A percentile compares a stretch with the other conserved stretches of the same genome.
These are phyloP conservation scores for Chalara sp. DNA, from an alignment of 2,329 filamentous ascomycete species.

Conservation along the genomic window DNA sequence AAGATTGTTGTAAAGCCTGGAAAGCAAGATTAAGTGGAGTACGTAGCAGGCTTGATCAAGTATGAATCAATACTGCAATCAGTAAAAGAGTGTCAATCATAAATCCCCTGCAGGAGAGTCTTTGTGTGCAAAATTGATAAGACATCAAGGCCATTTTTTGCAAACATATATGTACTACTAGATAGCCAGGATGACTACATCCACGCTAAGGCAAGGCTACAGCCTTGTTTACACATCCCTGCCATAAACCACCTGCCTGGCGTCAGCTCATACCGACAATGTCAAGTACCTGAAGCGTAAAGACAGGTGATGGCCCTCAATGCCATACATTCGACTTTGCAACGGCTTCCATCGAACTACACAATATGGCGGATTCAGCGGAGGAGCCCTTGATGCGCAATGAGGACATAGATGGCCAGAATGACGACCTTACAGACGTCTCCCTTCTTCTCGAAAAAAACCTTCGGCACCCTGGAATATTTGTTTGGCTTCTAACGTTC, in stretches of 20 bases:
- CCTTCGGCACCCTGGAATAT: slow-evolving; percentile 31
- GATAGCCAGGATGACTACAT: too few relatives aligned
- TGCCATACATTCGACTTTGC: background rate
- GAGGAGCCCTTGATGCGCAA: slow-evolving; percentile 23
- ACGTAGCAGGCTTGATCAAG: too few relatives aligned
- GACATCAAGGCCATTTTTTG: too few relatives aligned
- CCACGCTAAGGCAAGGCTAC: too few relatives aligned
- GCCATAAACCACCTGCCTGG: slow-evolving; percentile 22
- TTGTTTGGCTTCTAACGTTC: slow-evolving; percentile 55
- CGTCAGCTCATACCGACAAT: slow-evolving; percentile 40
- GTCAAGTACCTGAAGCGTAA: background rate
- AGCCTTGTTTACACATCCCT: background rate
- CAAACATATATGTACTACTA: too few relatives aligned
- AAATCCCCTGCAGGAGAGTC: too few relatives aligned
- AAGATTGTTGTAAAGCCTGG: too few relatives aligned
- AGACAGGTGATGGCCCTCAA: background rate
- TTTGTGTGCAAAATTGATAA: too few relatives aligned
- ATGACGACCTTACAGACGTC: slow-evolving; percentile 17
- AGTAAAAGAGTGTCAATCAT: too few relatives aligned
- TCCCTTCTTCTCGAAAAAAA: slow-evolving; percentile 24
- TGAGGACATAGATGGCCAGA: slow-evolving; percentile 8
- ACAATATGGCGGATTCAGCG: slow-evolving; percentile 21
- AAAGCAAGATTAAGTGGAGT: too few relatives aligned
- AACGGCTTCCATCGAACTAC: slow-evolving; percentile 11
- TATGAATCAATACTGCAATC: too few relatives aligned